phyloP scores from a whole-genome alignment of 148 eudicot genomes.

The Fagopyrum esculentum region DNA sequence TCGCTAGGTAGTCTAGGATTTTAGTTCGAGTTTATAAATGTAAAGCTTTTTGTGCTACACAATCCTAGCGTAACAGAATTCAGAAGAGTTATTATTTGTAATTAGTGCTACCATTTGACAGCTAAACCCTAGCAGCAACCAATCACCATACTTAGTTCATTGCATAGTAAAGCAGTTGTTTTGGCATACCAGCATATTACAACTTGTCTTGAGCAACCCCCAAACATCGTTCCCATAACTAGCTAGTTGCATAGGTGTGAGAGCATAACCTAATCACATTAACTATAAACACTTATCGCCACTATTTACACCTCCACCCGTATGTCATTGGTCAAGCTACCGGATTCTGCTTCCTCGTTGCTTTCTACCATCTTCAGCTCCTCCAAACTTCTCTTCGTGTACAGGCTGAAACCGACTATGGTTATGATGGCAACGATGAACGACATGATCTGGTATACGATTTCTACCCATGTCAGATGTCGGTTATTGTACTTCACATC shows the following conservation, averaged over 20 bases:
- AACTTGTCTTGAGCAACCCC: not conserved
- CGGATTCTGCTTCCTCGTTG: constrained; percentile 19
- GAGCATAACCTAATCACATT: not conserved
- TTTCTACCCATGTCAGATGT: constrained; percentile 73
- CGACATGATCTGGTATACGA: constrained; percentile 71
- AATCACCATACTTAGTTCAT: not conserved
- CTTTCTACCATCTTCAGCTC: constrained; percentile 45
- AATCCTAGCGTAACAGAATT: too few relatives aligned
- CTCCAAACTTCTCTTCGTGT: constrained; percentile 61
- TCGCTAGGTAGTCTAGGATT: too few relatives aligned
- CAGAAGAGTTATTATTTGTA: too few relatives aligned
- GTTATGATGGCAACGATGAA: constrained; percentile 58
- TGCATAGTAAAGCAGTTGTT: not conserved
- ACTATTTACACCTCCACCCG: constrained; percentile 32
- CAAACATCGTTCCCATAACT: not conserved
- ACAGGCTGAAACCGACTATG: constrained; percentile 69
- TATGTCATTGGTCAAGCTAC: constrained; percentile 15
- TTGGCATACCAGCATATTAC: not conserved
- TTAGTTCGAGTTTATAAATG: too few relatives aligned
- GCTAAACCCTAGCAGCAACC: too few relatives aligned
- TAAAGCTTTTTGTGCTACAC: too few relatives aligned
- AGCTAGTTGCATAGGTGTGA: not conserved
- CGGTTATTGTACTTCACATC: constrained; percentile 74
- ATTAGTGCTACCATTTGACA: too few relatives aligned
- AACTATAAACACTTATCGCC: not conserved